These are phyloP conservation scores for Warburgia ugandensis DNA, from an alignment of 164 flowering plant genomes.

Conservation along the genomic window DNA sequence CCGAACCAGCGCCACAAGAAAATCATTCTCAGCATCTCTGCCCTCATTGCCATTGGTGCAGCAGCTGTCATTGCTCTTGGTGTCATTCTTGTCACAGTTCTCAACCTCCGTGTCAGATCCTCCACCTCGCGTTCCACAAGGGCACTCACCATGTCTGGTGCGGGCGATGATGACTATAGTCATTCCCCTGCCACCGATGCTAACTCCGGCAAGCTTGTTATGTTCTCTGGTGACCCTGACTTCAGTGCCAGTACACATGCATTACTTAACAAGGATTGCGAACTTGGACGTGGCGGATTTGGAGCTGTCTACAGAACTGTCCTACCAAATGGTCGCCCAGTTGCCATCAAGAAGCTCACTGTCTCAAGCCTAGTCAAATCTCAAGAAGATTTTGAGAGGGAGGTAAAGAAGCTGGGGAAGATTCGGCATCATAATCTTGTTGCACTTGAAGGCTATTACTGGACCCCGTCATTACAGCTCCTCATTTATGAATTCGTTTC, in stretches of 20 bases:
- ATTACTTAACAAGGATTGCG: slow-evolving; percentile 81
- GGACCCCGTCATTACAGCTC: slow-evolving; percentile 89
- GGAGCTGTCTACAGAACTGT: slow-evolving; percentile 77
- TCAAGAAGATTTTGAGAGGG: slow-evolving; percentile 83
- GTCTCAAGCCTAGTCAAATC: slow-evolving; percentile 78
- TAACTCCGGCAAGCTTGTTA: slow-evolving; percentile 81
- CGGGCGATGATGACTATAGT: slow-evolving; percentile 56
- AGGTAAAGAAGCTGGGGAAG: slow-evolving; percentile 71
- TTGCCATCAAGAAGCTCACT: slow-evolving; percentile 88
- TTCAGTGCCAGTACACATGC: slow-evolving; percentile 74
- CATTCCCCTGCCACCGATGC: slow-evolving; percentile 67
- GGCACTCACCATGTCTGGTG: slow-evolving; percentile 37
- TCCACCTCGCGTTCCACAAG: slow-evolving; percentile 56
- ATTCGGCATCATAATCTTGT: slow-evolving; percentile 69
- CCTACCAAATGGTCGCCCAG: slow-evolving; percentile 62
- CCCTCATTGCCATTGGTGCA: slow-evolving; percentile 92
- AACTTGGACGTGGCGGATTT: slow-evolving; percentile 94
- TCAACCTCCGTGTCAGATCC: slow-evolving; percentile 69
- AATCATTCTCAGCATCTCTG: slow-evolving; percentile 85
- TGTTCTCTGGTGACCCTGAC: slow-evolving; percentile 86
- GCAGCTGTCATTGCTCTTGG: slow-evolving; percentile 83
- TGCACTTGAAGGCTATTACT: slow-evolving; percentile 81
- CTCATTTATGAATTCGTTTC: slow-evolving; percentile 70
- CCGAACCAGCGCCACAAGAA: slow-evolving; percentile 52
- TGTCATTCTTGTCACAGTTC: slow-evolving; percentile 70